Base-by-base conservation (phyloP, 495 filamentous ascomycete genomes). In the Penicillium roqueforti region DNA sequence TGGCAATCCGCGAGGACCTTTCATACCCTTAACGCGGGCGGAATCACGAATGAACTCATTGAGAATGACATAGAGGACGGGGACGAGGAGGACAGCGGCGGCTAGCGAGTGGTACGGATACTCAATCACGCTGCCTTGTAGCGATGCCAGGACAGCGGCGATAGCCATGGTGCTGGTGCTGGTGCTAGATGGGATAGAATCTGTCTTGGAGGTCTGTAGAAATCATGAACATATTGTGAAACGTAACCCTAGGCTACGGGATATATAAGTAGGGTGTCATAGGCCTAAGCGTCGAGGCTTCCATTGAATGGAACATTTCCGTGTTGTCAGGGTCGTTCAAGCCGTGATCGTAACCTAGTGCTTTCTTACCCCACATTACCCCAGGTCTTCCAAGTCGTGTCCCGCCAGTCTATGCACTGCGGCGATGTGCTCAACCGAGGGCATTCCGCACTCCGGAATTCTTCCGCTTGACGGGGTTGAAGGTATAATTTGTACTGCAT, bases 1-100 rank as follows among this genome's bases (percentile, higher is more conserved):
- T 1, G 82, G 83, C 55, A 80, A 68, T 1, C 83, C 82, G 10
- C 61, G 65, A 1, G 83, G 83, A 5, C 83, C 83, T 13, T 68
- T 69, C 47, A 87, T 71, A 16, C 75, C 75, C 1, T 72, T 61
- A 1, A 85, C 72, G 36, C 81, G 75, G 26, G 73, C 70, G 9
- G 72, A 71, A 14, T 66, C 53, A 9, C 81, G 81, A 48, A 75
- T 60, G 42, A 80, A 68, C 54, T 85, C 81, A 61, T 82, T 84
- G 7, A 69, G 47, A 11, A 81, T 51, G 42, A 83, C 49, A 60
- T 81, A 83, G 39, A 74, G 44, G 16, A 76, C 18, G 1, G 71
- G 71, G 9, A 70, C 26, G 6, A 72, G 1, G 51, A 75, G 3
- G 7, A 51, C 38, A 4, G 63, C 50, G 25, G 67, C 37, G 16